Conservation (phyloP, 805 yeast genomes). For the Cyberlindnera mrakii region DNA sequence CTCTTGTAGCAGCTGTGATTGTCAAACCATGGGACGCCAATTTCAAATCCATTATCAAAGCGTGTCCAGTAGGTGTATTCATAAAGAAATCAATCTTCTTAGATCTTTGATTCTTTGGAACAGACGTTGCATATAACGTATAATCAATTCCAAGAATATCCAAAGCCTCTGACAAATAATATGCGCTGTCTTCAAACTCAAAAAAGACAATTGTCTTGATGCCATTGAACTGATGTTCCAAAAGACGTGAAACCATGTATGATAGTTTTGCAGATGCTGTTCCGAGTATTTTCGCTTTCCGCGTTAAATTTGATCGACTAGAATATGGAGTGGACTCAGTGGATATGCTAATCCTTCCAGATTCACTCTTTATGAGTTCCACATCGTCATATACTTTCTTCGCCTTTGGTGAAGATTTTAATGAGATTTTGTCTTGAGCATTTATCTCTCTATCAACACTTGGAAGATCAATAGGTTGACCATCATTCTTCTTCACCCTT, state of each 20-base stretch:
- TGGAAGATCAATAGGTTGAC: conserved; percentile 26
- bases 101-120: conserved; percentile 44
- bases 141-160: conserved; percentile 58
- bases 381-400: conserved; percentile 9
- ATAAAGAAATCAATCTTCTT: conserved; percentile 47
- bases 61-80: conserved; percentile 38
- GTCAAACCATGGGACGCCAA: conserved; percentile 68
- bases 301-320: background rate
- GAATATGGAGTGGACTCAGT: conserved; percentile 8
- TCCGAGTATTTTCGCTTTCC: conserved; percentile 39
- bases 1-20: conserved; percentile 60
- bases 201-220: conserved; percentile 59
- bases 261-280: conserved; percentile 61
- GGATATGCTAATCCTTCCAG: conserved; percentile 9
- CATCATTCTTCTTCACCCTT: conserved; percentile 32
- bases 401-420: conserved; percentile 12
- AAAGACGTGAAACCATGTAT: conserved; percentile 46
- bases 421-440: conserved; percentile 15
- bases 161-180: conserved; percentile 56
- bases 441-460: conserved; percentile 16
- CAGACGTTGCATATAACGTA: conserved; percentile 58
- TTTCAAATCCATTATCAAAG: conserved; percentile 59
- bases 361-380: conserved; percentile 2
- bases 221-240: conserved; percentile 42
- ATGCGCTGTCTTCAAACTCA: conserved; percentile 69